These are phyloP conservation scores for Pestalotiopsis fici DNA, from an alignment of 2,329 filamentous ascomycete species.

Conservation along the genomic window DNA sequence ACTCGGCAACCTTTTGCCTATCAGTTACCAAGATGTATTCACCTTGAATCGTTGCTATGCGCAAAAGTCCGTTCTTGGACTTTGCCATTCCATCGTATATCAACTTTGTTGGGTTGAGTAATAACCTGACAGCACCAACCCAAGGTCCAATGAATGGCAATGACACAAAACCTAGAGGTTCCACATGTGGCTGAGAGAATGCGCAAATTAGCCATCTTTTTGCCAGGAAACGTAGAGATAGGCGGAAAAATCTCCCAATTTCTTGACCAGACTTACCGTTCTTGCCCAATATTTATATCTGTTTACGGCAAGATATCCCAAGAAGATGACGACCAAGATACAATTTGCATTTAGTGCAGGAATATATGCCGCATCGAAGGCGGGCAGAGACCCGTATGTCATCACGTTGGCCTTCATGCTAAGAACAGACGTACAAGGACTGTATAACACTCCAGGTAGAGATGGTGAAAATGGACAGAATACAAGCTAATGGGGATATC, in stretches of 20 bases:
- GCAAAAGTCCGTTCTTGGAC: slow-evolving; percentile 9
- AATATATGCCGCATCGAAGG: neutral
- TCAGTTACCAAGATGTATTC: slow-evolving; percentile 12
- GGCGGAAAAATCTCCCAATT: too few relatives aligned
- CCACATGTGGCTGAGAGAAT: slow-evolving; percentile 4
- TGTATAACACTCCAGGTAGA: neutral
- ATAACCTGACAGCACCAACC: slow-evolving; percentile 5
- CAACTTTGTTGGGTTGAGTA: neutral
- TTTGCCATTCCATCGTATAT: slow-evolving; percentile 3
- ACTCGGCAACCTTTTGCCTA: slow-evolving; percentile 9
- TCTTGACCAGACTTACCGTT: neutral
- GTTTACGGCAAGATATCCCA: slow-evolving; percentile 6
- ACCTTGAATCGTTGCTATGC: slow-evolving; percentile 7
- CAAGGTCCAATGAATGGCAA: slow-evolving; percentile 9
- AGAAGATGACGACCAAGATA: neutral
- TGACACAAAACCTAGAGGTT: slow-evolving; percentile 4
- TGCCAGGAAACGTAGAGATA: neutral
- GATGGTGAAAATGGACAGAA: too few relatives aligned
- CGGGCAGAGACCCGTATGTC: neutral
- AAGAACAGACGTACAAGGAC: too few relatives aligned
- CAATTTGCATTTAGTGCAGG: neutral
- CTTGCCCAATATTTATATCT: slow-evolving; percentile 6
- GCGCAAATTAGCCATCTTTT: neutral
- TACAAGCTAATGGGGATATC: too few relatives aligned
- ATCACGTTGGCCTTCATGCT: neutral